phyloP scores from a whole-genome alignment of 2,329 filamentous ascomycete species.

The Rugonectria rugulosa region DNA sequence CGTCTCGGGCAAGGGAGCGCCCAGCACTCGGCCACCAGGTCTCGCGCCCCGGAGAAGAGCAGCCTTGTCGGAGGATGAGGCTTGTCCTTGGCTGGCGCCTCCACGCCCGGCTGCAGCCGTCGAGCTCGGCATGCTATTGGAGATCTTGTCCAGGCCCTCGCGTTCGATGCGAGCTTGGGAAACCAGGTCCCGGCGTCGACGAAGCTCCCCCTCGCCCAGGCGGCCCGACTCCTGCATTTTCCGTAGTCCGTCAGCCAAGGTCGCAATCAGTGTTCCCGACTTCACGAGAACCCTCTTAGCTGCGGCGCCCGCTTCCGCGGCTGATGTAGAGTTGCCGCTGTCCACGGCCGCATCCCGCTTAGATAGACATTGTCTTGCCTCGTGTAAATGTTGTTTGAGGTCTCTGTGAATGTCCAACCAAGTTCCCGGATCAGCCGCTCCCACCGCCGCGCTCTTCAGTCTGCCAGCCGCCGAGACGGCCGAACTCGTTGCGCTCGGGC shows the following conservation, averaged over 20 bases:
- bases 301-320: constrained; percentile 71
- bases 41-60: constrained; percentile 52
- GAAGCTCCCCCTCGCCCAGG: constrained; percentile 77
- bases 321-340: constrained; percentile 50
- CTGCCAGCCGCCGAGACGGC: constrained; percentile 56
- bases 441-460: constrained; percentile 48
- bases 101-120: constrained; percentile 37
- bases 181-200: constrained; percentile 74
- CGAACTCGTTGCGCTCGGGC: constrained; percentile 56
- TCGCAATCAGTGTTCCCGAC: constrained; percentile 68
- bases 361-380: constrained; percentile 75
- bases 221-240: constrained; percentile 61
- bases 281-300: constrained; percentile 78
- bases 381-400: constrained; percentile 68
- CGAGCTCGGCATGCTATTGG: constrained; percentile 59
- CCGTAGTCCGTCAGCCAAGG: constrained; percentile 71
- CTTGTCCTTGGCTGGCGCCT: constrained; percentile 59
- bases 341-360: constrained; percentile 64
- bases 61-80: constrained; percentile 57
- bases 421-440: constrained; percentile 66
- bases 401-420: constrained; percentile 82
- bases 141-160: constrained; percentile 77
- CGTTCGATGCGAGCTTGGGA: constrained; percentile 75
- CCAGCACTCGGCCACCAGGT: constrained; percentile 70
- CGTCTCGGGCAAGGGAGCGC: constrained; percentile 76